Percentiles rank a stretch among this genome's conserved stretches.
phyloP scores from a whole-genome alignment of 1,284 basidiomycete genomes.

The Termitomyces sp. region DNA sequence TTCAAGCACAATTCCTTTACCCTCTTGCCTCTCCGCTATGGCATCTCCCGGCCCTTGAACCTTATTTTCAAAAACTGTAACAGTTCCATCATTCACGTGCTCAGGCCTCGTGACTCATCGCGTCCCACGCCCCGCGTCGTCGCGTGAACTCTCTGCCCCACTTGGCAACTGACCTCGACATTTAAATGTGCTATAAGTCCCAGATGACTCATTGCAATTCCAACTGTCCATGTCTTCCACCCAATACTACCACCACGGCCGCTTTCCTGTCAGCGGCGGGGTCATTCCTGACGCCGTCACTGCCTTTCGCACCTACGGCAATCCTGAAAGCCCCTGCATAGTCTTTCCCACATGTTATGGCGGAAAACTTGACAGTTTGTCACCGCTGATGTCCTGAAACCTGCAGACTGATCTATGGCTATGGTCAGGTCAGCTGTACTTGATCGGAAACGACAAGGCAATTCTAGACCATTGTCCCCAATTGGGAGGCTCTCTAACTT shows the following conservation, averaged over 20 bases:
- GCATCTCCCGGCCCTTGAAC: conserved; percentile 28
- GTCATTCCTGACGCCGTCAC: conserved; percentile 38
- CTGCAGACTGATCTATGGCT: conserved; percentile 17
- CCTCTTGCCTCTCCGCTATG: conserved; percentile 6
- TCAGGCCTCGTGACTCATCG: not conserved
- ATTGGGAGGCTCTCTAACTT: not conserved
- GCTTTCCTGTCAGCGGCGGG: conserved; percentile 35
- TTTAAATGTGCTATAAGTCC: not conserved
- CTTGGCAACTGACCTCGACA: not conserved
- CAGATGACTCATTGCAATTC: not conserved
- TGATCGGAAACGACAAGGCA: conserved; percentile 49
- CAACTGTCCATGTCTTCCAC: conserved; percentile 13
- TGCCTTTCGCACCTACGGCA: conserved; percentile 41
- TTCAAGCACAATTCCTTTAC: conserved; percentile 98
- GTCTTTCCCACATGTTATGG: conserved; percentile 43
- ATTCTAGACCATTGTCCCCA: not conserved
- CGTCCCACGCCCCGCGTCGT: conserved; percentile 1
- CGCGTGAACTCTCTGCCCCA: too few relatives aligned
- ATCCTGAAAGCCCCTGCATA: conserved; percentile 36
- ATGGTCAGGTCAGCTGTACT: conserved; percentile 39
- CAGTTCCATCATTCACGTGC: conserved; percentile 19
- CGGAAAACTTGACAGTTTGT: conserved; percentile 25
- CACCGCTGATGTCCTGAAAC: not conserved
- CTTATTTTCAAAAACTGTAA: conserved; percentile 38
- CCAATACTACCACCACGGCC: conserved; percentile 37